Base-by-base conservation (phyloP, 208 protist genomes). In the Wallacemonas collosoma region DNA sequence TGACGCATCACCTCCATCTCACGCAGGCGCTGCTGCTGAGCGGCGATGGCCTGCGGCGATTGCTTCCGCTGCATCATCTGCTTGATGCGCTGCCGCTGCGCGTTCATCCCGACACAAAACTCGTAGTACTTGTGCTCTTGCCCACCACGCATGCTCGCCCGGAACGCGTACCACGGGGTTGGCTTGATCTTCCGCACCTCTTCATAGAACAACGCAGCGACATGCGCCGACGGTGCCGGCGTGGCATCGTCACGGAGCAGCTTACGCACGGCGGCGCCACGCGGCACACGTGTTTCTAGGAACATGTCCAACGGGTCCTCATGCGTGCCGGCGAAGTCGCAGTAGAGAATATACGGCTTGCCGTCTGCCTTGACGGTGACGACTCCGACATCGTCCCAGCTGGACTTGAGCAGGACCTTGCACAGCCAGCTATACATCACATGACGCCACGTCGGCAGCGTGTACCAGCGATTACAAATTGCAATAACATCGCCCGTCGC, bases 401-500 rank as follows among this genome's bases (percentile, higher is more conserved):
- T 77, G 1, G 87, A 90, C 79, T 95, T 97, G n/a, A 94, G 68
- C 15, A 95, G 76, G 40, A 87, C 83, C 77, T 97, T 97, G 43
- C 83, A 91, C 17, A 91, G 38, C 50, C 91, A 72, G 70, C 87
- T 93, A 79, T 94, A 95, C 44, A 87, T 14, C 41, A 82, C 68
- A 50, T 97, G 92, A 47, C 73, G 51, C 83, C 82, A 94, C 35
- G 88, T 85, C 9, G 92, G 89, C 51, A 97, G 80, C 39, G 86
- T 91, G 83, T 95, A 95, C 90, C 92, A 97, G 4, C 92, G 87
- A 62, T 97, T 97, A 78, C 88, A 91, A 54, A 97, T 76, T 39
- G 82, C 75, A 45, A 97, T 58, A n/a, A 95, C 86, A 77, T 97
- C 92, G 8, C 92, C 92, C 38, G 87, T 88, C 15, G 74, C 54